These are phyloP conservation scores for Galeopsis tetrahit DNA, from an alignment of 257 asterid genomes.

Conservation along the genomic window DNA sequence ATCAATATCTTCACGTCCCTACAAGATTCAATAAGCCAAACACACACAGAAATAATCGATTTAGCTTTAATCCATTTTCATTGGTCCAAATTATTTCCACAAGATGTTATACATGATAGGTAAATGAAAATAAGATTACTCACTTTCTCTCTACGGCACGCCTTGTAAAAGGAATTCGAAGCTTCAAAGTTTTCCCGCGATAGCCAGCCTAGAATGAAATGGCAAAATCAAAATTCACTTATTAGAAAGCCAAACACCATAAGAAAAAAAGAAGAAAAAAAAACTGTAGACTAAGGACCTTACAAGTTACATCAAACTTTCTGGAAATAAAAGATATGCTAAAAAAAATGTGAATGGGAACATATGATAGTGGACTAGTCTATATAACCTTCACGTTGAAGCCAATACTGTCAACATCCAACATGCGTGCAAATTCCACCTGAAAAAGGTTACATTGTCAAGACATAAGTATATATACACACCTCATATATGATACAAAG, in stretches of 20 bases:
- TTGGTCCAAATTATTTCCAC: neutral
- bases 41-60: no score
- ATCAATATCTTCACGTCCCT: slow-evolving; percentile 43
- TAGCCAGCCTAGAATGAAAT: slow-evolving; percentile 56
- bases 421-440: slow-evolving; percentile 75
- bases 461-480: neutral
- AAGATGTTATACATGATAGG: neutral
- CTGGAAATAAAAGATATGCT: slow-evolving; percentile 5
- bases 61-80: neutral
- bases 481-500: neutral
- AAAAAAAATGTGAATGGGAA: neutral
- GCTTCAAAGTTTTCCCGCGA: slow-evolving; percentile 67
- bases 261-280: neutral
- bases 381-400: slow-evolving; percentile 74
- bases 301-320: neutral
- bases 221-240: neutral
- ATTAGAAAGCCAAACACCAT: neutral
- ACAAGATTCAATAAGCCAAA: neutral
- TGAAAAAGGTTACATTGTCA: slow-evolving; percentile 23
- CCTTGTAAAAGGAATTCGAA: slow-evolving; percentile 81
- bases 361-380: slow-evolving; percentile 16
- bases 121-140: slow-evolving; percentile 36
- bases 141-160: slow-evolving; percentile 81
- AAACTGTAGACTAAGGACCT: neutral
- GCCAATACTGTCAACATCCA: slow-evolving; percentile 86